phyloP scores from a whole-genome alignment of 1,284 basidiomycete genomes.

The Macrocybe sp. region DNA sequence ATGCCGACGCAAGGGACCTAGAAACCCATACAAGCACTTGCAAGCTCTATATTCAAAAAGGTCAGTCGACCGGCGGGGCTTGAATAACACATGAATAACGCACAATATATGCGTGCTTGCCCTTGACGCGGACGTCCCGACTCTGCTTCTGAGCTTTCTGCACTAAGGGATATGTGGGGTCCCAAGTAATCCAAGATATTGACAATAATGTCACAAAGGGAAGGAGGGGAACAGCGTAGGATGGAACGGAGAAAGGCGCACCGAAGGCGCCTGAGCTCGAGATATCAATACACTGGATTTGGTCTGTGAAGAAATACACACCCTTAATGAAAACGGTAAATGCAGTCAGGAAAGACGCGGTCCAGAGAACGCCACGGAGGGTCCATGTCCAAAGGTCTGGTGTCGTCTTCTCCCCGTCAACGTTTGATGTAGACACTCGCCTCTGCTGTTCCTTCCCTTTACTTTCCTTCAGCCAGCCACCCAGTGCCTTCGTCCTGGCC shows the following conservation, averaged over 20 bases:
- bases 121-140: conserved; percentile 57
- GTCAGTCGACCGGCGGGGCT: neutral
- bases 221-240: conserved; percentile 28
- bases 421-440: conserved; percentile 33
- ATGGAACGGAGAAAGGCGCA: conserved; percentile 21
- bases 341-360: conserved; percentile 36
- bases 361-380: conserved; percentile 60
- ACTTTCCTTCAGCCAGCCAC: conserved; percentile 58
- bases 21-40: conserved; percentile 55
- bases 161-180: conserved; percentile 64
- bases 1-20: conserved; percentile 45
- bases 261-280: conserved; percentile 25
- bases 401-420: conserved; percentile 35
- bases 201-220: conserved; percentile 46
- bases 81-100: conserved; percentile 16
- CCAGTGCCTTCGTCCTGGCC: conserved; percentile 76
- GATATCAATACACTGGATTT: neutral
- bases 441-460: conserved; percentile 53
- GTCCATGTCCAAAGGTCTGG: conserved; percentile 54
- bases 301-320: conserved; percentile 31
- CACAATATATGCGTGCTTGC: conserved; percentile 60
- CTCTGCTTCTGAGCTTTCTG: conserved; percentile 60
- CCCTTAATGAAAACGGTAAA: conserved; percentile 33
- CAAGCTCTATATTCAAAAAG: conserved; percentile 34
- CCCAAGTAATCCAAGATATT: conserved; percentile 61